Evolutionary conservation across 768 basidiomycete genomes (phyloP), one percentile per base, ranked within the genome.

Genomic region (Mycena haematopus): DNA sequence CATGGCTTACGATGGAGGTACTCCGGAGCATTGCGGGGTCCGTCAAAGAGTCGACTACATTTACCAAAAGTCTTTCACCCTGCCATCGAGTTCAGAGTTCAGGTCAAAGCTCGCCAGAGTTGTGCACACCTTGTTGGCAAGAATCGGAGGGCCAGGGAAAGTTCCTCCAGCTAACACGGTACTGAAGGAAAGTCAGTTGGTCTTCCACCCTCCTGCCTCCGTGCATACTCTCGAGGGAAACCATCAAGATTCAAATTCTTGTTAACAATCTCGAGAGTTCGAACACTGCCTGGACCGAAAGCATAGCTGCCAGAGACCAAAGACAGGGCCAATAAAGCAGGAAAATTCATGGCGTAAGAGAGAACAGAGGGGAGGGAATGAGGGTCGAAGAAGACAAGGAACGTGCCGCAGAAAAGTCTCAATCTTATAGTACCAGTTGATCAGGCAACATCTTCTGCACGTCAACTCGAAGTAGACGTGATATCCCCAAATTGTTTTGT

Each of bases 141-240:
- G n/a, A 61, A 84, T 78, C 24, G 79, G 59, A 11, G 83, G 80
- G 2, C 80, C 83, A 6, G 83, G 64, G 9, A 65, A 56, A 15
- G 56, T 55, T 3, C 64, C 64, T 77, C 74, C 77, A 31, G 82
- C 79, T 45, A 84, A 70, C 5, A 77, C 74, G 24, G 81, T 72
- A 36, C 79, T 80, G 13, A n/a, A 45, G 6, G 11, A 29, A 57
- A 44, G 5, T 47, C 3, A 63, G 25, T 36, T 13, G n/a, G 24
- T 40, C 13, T 45, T 35, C 44, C 15, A 22, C 19, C n/a, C n/a
- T 38, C 19, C n/a, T 27, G 40, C n/a, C 13, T 35, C n/a, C 27
- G 31, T 27, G n/a, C 60, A 36, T 36, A 62, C 60, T 54, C 56
- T 10, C 67, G 68, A 68, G 49, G 29, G 50, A 73, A 79, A 14